Conservation (phyloP, 371 early-diverging fungal species). For the Rhizopus microsporus region DNA sequence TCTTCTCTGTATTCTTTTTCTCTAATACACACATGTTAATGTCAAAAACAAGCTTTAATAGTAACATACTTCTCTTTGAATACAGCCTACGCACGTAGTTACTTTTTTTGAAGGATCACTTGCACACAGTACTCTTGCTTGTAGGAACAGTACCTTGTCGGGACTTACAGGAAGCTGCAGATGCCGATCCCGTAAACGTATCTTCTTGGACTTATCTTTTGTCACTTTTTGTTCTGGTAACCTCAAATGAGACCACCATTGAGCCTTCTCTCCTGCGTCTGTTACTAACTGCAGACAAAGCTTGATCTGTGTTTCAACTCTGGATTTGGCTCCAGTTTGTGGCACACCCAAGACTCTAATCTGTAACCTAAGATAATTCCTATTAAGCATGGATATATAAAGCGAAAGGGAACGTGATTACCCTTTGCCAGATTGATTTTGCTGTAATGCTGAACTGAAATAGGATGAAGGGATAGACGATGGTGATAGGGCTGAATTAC, state of each 20-base stretch:
- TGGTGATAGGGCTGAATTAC: not conserved
- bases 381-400: constrained; percentile 1
- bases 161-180: constrained; percentile 20
- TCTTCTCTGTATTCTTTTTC: constrained; percentile 54
- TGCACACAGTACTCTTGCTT: constrained; percentile 82
- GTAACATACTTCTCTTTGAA: constrained; percentile 73
- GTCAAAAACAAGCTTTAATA: not conserved
- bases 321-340: constrained; percentile 80
- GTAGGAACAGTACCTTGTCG: constrained; percentile 61
- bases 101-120: constrained; percentile 81
- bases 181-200: constrained; percentile 4
- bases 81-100: constrained; percentile 82
- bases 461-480: constrained; percentile 9
- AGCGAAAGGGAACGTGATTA: constrained; percentile 8
- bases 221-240: constrained; percentile 86
- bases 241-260: constrained; percentile 81
- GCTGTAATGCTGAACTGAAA: constrained; percentile 16
- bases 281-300: constrained; percentile 84
- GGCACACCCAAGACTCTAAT: constrained; percentile 78
- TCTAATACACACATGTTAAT: constrained; percentile 22
- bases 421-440: constrained; percentile 19
- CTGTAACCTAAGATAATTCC: constrained; percentile 31
- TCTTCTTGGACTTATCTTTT: constrained; percentile 63
- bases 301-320: constrained; percentile 94
- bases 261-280: constrained; percentile 76